A percentile compares a stretch with the other conserved stretches of the same genome.
These are phyloP conservation scores for Yarrowia yakushimensis DNA, from an alignment of 805 yeast genomes.

Conservation along the genomic window DNA sequence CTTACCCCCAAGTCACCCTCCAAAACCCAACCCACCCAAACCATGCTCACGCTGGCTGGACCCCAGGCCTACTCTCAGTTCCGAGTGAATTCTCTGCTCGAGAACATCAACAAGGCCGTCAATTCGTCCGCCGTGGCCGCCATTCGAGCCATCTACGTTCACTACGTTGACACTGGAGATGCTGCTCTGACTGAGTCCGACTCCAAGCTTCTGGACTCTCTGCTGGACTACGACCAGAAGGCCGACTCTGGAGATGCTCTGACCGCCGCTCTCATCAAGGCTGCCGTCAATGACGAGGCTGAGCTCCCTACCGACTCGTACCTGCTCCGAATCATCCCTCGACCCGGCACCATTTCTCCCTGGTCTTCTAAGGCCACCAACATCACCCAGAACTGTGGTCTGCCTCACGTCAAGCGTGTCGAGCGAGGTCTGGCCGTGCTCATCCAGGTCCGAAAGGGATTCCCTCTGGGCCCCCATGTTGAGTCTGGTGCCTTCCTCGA, in stretches of 20 bases:
- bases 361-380: constrained; percentile 99
- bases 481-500: constrained; percentile 57
- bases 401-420: constrained; percentile 69
- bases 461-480: constrained; percentile 57
- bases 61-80: constrained; percentile 86
- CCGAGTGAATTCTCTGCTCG: constrained; percentile 68
- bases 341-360: constrained; percentile 95
- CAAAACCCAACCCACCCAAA: constrained; percentile 16
- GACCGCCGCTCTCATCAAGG: constrained; percentile 42
- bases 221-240: constrained; percentile 72
- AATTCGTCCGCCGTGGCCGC: constrained; percentile 63
- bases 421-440: constrained; percentile 86
- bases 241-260: constrained; percentile 52
- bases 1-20: constrained; percentile 1
- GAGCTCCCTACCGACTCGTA: constrained; percentile 42
- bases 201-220: constrained; percentile 48
- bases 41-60: constrained; percentile 63
- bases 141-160: constrained; percentile 72
- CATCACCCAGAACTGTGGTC: constrained; percentile 84
- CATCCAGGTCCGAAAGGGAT: constrained; percentile 66
- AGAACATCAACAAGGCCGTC: constrained; percentile 69
- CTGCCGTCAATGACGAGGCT: constrained; percentile 37
- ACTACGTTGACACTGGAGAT: constrained; percentile 63
- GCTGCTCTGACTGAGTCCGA: constrained; percentile 33
- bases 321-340: constrained; percentile 76